Base-by-base conservation (phyloP, 1,139 yeast species). In the Pichia sp. region DNA sequence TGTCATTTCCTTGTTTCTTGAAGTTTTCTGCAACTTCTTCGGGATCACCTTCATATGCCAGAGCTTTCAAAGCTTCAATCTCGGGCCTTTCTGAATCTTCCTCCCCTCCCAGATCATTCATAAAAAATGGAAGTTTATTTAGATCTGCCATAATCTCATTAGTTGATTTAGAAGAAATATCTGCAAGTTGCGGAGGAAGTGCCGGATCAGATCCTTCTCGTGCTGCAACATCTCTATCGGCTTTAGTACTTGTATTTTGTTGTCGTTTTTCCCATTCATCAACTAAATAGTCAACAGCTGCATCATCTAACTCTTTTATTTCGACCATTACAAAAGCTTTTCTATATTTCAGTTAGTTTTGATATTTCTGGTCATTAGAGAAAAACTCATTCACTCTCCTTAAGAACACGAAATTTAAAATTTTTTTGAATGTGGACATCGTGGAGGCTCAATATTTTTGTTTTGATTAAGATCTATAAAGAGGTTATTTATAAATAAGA, bases 31-130 rank as follows among this genome's bases (percentile, higher is more conserved):
- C 97, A 36, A 89, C 68, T 55, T 91, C 98, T 53, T 83, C 79
- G 0, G 97, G 96, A 48, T 86, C 95, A 28, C 98, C 98, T 39
- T 91, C 98, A 57, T 85, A 89, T 0, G 95, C 96, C 54, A 93
- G 68, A 11, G 96, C 91, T 57, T 79, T 81, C 48, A 91, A 70
- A 0, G 98, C 98, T 57, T 91, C 97, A 19, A 93, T 64, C 40
- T 77, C 80, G 5, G 70, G 58, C 54, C 85, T 86, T 35, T 78
- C 83, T 28, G 89, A 93, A 28, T 83, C 85, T 9, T 77, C 83
- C 8, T 85, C 91, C 6, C 78, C 73, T 31, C 78, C 84, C 23
- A 88, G 63, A 54, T 84, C 74, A 8, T 91, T 88, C 98, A 91
- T 93, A 68, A 91, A 93, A 54, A 91, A 84, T 14, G 98, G 99